phyloP scores from a whole-genome alignment of 2,329 filamentous ascomycete species.

The Cytospora leucostoma region DNA sequence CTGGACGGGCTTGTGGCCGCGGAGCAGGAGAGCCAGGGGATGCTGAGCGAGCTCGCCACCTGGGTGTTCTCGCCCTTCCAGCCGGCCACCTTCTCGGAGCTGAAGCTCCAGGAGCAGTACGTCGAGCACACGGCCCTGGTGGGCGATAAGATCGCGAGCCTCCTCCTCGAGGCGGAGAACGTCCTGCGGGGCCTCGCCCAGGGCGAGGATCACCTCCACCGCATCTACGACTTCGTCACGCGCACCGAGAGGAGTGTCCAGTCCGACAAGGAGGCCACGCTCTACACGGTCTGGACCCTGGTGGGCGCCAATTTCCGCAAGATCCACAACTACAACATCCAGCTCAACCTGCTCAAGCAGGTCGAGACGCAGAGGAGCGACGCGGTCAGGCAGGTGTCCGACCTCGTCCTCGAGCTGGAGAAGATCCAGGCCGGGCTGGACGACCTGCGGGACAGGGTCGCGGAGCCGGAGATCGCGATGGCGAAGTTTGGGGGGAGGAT shows the following conservation, averaged over 20 bases:
- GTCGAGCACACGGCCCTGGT: conserved; percentile 70
- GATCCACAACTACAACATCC: conserved; percentile 61
- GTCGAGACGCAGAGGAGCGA: conserved; percentile 67
- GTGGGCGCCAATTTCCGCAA: conserved; percentile 68
- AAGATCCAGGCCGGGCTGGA: conserved; percentile 71
- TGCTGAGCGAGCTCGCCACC: conserved; percentile 42
- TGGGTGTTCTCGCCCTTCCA: conserved; percentile 65
- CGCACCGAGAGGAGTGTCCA: conserved; percentile 62
- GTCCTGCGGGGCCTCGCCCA: conserved; percentile 66
- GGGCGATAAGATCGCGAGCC: conserved; percentile 65
- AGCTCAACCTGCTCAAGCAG: conserved; percentile 64
- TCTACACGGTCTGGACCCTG: conserved; percentile 72
- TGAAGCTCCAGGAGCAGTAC: conserved; percentile 70
- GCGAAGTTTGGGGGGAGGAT: conserved; percentile 44
- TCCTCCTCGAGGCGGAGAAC: conserved; percentile 71
- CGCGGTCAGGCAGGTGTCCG: conserved; percentile 68
- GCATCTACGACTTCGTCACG: conserved; percentile 69
- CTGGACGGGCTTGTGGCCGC: conserved; percentile 60
- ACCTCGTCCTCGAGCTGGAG: conserved; percentile 71
- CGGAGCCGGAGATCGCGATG: conserved; percentile 61
- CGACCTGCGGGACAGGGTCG: conserved; percentile 71
- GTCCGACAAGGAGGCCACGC: conserved; percentile 63
- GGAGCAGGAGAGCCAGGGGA: conserved; percentile 38
- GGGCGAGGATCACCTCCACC: conserved; percentile 68
- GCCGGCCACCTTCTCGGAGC: conserved; percentile 59